Conservation (phyloP, 2,329 filamentous ascomycete genomes). For the Trichoderma sp. region DNA sequence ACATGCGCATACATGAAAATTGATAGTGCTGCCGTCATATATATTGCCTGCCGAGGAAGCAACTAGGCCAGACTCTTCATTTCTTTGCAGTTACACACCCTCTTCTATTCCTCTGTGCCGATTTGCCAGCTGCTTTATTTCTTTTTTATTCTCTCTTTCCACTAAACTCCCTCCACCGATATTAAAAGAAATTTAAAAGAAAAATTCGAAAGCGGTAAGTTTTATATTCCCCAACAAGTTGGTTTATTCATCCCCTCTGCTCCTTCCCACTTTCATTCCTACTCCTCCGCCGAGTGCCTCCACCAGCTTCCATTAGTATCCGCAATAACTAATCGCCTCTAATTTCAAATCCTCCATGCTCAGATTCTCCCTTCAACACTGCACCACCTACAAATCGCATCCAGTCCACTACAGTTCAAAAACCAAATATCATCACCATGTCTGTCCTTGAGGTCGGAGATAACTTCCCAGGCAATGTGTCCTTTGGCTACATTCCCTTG, state of each 20-base stretch:
- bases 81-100: neutral
- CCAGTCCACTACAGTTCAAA: neutral
- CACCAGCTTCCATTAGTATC: neutral
- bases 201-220: neutral
- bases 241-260: neutral
- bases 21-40: neutral
- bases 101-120: neutral
- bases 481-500: conserved; percentile 84
- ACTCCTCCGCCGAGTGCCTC: neutral
- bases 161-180: neutral
- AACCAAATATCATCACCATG: conserved; percentile 39
- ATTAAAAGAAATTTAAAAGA: neutral
- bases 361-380: neutral
- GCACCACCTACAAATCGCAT: neutral
- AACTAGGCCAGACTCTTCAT: neutral
- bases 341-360: neutral
- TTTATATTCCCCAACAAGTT: neutral
- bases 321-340: neutral
- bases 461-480: conserved; percentile 76
- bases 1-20: neutral
- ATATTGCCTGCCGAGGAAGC: conserved; percentile 5
- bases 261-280: neutral
- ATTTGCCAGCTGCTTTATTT: neutral
- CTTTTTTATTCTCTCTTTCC: neutral
- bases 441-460: conserved; percentile 77